Percentiles rank a stretch among this genome's conserved stretches.
Evolutionary conservation across 768 basidiomycete species (phyloP).

Genomic region (Trametes maxima): DNA sequence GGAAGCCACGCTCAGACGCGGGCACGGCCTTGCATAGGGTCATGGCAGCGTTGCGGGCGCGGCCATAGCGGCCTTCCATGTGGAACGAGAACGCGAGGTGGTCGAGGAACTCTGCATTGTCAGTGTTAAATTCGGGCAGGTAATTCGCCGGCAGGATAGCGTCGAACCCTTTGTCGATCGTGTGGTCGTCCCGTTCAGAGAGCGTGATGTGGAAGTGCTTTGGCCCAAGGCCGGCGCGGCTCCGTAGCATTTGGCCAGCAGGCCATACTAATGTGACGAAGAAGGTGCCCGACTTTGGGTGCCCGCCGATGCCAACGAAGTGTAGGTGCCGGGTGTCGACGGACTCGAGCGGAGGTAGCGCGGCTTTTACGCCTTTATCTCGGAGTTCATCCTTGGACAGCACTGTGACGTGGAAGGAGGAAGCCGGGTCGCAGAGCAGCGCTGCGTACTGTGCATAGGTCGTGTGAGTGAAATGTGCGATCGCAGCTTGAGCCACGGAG

Average conservation of each 20-base stretch:
- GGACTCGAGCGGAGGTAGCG: conserved; percentile 15
- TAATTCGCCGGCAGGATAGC: conserved; percentile 45
- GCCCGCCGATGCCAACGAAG: conserved; percentile 25
- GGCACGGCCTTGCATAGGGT: conserved; percentile 37
- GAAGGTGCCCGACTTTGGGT: conserved; percentile 25
- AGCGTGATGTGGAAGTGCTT: conserved; percentile 61
- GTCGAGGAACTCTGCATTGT: conserved; percentile 40
- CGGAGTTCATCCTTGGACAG: conserved; percentile 44
- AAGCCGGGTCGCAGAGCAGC: conserved; percentile 1
- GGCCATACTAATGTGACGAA: conserved; percentile 60
- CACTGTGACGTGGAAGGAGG: conserved; percentile 44
- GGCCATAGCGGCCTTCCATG: conserved; percentile 37
- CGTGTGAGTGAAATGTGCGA: not conserved
- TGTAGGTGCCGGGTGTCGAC: conserved; percentile 19
- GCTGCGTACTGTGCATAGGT: not conserved
- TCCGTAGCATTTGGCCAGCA: conserved; percentile 52
- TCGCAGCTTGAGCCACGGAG: conserved; percentile 1
- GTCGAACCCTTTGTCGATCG: conserved; percentile 49
- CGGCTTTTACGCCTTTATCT: conserved; percentile 18
- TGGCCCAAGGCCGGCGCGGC: conserved; percentile 48
- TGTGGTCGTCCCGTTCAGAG: conserved; percentile 43
- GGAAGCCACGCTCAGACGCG: conserved; percentile 47
- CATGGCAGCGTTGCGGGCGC: conserved; percentile 38
- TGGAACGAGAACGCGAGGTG: conserved; percentile 51
- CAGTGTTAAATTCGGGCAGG: conserved; percentile 28